Evolutionary conservation across 768 basidiomycete genomes (phyloP).

Genomic region (Cystoderma amianthinum): DNA sequence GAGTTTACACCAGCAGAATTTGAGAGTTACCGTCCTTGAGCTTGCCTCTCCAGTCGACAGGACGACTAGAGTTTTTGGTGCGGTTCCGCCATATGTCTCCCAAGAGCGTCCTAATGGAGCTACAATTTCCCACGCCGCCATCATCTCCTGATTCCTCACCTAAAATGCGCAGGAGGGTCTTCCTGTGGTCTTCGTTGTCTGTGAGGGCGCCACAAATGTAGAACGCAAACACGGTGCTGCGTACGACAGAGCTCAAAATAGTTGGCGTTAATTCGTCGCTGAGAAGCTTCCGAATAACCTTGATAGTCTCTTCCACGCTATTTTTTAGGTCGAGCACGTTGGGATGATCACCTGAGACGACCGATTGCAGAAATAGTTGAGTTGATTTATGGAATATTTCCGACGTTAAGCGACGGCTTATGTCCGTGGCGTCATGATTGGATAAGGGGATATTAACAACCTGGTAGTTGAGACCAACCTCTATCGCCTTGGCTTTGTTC

Average conservation of each 20-base stretch:
- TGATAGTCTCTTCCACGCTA: constrained; percentile 47
- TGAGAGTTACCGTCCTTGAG: constrained; percentile 43
- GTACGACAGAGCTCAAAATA: constrained; percentile 49
- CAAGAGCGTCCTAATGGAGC: constrained; percentile 47
- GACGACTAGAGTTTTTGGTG: constrained; percentile 16
- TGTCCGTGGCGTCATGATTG: constrained; percentile 14
- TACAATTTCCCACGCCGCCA: constrained; percentile 59
- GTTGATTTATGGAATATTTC: constrained; percentile 73
- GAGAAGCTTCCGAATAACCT: constrained; percentile 24
- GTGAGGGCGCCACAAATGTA: constrained; percentile 70
- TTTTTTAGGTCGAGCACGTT: constrained; percentile 53
- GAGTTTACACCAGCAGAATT: constrained; percentile 45
- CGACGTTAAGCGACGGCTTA: constrained; percentile 31
- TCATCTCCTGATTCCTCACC: constrained; percentile 35
- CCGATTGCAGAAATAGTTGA: constrained; percentile 67
- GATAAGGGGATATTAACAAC: constrained; percentile 13
- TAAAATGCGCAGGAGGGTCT: constrained; percentile 37
- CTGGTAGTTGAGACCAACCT: constrained; percentile 20
- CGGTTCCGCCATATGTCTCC: constrained; percentile 48
- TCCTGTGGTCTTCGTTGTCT: constrained; percentile 35
- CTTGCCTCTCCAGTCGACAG: constrained; percentile 57
- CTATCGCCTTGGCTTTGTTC: constrained; percentile 43
- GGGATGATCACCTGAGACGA: constrained; percentile 70
- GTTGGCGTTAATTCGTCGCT: constrained; percentile 19
- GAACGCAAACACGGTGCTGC: constrained; percentile 75